Conservation (phyloP, 768 basidiomycete species). For the Leucosporidium creatinivorum region DNA sequence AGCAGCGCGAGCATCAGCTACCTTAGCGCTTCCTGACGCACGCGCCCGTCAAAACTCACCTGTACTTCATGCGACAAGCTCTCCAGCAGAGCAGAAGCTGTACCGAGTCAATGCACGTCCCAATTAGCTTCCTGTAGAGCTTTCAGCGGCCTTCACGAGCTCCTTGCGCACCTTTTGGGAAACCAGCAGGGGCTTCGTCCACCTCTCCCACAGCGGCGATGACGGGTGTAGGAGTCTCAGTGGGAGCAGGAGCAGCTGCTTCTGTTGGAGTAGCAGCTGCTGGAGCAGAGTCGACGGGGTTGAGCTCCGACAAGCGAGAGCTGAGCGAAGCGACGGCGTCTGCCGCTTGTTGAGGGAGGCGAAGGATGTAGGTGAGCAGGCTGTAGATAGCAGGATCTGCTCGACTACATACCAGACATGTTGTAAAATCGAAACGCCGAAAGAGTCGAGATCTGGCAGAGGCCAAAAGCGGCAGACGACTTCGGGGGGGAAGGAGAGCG, state of each 20-base stretch:
- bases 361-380: neutral
- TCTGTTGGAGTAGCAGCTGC: conserved; percentile 1
- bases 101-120: neutral
- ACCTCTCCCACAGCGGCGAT: neutral
- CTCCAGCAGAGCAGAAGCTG: conserved; percentile 26
- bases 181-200: neutral
- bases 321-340: conserved; percentile 28
- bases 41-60: neutral
- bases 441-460: no score
- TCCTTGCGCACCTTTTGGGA: neutral
- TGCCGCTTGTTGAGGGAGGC: neutral
- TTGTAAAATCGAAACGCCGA: no score
- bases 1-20: neutral
- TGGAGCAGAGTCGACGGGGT: neutral
- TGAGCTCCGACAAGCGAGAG: conserved; percentile 13
- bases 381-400: no score
- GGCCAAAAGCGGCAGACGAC: no score
- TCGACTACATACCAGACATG: no score
- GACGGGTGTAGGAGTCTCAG: neutral
- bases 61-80: conserved; percentile 32
- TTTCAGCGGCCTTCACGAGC: no score
- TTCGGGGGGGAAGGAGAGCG: no score
- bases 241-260: neutral
- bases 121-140: no score
- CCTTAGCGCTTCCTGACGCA: no score